phyloP scores from a whole-genome alignment of 2,329 filamentous ascomycete species.

The Hypoxylon sp. region DNA sequence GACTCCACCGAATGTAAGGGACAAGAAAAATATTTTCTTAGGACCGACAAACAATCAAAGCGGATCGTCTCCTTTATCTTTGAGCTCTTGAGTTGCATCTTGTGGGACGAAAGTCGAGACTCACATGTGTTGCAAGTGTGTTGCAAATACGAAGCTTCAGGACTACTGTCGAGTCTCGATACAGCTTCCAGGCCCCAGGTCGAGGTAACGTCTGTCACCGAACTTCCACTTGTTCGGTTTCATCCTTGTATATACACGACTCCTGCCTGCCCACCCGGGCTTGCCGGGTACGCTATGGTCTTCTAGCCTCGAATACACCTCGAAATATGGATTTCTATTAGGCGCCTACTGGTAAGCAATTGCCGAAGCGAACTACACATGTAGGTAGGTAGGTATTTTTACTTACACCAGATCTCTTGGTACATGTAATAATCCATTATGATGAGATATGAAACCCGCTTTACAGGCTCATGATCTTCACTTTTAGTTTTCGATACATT shows the following conservation, averaged over 20 bases:
- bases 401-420: conserved; percentile 7
- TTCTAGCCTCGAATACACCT: not conserved
- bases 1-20: conserved; percentile 27
- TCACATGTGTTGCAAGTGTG: too few species aligned
- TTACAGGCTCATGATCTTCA: not conserved
- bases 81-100: not conserved
- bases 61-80: not conserved
- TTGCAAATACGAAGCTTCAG: not conserved
- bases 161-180: too few species aligned
- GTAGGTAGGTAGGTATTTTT: not conserved
- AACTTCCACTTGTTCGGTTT: not conserved
- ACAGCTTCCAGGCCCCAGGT: too few species aligned
- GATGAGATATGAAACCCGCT: conserved; percentile 3
- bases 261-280: too few species aligned
- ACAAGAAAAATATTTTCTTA: conserved; percentile 26
- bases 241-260: too few species aligned
- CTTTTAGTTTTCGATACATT: conserved; percentile 8
- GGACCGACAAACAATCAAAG: not conserved
- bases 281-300: too few species aligned
- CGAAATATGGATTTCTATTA: too few species aligned
- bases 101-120: not conserved
- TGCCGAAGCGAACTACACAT: too few species aligned
- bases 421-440: not conserved
- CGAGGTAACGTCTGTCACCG: too few species aligned
- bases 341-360: too few species aligned